Conservation (phyloP, 257 asterid species). For the Capsicum baccatum region DNA sequence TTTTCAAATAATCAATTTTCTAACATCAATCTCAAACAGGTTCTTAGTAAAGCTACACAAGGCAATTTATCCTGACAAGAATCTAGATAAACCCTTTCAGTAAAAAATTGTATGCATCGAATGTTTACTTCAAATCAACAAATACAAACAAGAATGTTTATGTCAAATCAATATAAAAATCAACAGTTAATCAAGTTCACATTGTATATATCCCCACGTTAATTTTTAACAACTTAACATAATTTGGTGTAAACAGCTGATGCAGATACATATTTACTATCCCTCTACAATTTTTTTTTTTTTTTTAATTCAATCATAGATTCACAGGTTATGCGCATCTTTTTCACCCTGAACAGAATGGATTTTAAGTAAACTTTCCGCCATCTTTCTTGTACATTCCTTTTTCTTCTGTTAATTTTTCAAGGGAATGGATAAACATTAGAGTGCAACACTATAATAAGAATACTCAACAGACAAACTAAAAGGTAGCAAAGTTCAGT, state of each 20-base stretch:
- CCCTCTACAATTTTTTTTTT: background rate
- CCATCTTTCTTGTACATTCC: background rate
- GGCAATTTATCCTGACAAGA: background rate
- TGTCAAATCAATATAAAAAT: background rate
- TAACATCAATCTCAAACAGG: too few relatives aligned
- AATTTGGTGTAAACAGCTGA: background rate
- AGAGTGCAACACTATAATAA: background rate
- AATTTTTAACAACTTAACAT: background rate
- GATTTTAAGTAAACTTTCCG: background rate
- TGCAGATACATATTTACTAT: too few relatives aligned
- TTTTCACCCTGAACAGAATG: background rate
- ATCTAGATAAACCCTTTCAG: background rate
- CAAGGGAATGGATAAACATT: background rate
- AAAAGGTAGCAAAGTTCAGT: background rate
- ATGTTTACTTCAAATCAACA: background rate
- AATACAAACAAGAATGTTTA: background rate
- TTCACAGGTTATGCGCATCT: background rate
- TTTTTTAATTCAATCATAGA: background rate
- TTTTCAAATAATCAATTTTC: too few relatives aligned
- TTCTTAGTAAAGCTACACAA: background rate
- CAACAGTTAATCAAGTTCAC: background rate
- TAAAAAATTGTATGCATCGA: background rate
- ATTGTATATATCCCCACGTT: background rate
- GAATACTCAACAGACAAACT: background rate
- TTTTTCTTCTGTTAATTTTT: background rate